Percentiles rank a stretch among this genome's conserved stretches.
phyloP scores from a whole-genome alignment of 495 filamentous ascomycete species.

The Letharia columbiana region DNA sequence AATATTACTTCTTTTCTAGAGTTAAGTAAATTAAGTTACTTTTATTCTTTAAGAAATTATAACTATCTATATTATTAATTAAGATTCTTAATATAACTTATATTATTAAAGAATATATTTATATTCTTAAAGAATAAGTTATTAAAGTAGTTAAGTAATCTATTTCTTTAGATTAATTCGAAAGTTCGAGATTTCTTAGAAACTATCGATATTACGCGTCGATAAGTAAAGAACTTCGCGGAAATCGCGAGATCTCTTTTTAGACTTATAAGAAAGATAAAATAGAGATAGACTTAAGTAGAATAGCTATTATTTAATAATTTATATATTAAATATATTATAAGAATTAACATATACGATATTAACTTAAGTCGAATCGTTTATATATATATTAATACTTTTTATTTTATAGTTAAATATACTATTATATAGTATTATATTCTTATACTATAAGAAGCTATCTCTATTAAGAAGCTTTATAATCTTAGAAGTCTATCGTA shows the following conservation, averaged over 20 bases:
- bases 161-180: background rate
- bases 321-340: slow-evolving; percentile 11
- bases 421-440: background rate
- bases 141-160: background rate
- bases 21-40: no score
- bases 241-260: background rate
- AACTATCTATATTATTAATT: slow-evolving; percentile 2
- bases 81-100: background rate
- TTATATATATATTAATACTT: slow-evolving; percentile 16
- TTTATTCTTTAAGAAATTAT: slow-evolving; percentile 9
- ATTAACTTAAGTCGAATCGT: background rate
- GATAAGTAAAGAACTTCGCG: slow-evolving; percentile 15
- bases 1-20: no score
- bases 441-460: no score
- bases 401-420: background rate
- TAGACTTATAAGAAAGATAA: slow-evolving; percentile 4
- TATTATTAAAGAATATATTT: background rate
- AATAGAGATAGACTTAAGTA: background rate
- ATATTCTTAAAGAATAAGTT: background rate
- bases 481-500: no score
- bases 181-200: background rate
- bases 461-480: no score
- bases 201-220: background rate
- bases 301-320: slow-evolving; percentile 13
- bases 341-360: background rate